Conservation (phyloP, 2,329 filamentous ascomycete genomes). For the Meredithiella fracta region DNA sequence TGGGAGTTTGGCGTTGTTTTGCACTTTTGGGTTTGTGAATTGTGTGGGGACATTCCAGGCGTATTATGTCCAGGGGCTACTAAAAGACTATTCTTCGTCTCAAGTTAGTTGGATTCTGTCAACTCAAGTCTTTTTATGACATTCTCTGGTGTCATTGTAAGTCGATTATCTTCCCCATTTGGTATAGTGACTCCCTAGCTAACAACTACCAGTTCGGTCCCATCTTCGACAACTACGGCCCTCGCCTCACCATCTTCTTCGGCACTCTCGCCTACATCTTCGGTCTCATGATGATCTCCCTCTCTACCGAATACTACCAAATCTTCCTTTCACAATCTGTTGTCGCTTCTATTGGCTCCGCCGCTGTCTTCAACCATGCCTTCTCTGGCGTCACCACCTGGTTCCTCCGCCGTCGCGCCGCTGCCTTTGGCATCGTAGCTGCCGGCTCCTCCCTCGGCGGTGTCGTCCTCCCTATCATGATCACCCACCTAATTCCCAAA, state of each 20-base stretch:
- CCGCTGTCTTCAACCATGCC: constrained; percentile 27
- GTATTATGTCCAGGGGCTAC: constrained; percentile 36
- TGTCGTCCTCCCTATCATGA: constrained; percentile 44
- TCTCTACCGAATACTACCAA: constrained; percentile 30
- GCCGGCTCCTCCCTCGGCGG: constrained; percentile 39
- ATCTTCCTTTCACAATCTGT: constrained; percentile 29
- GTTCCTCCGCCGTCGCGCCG: constrained; percentile 35
- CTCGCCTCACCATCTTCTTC: constrained; percentile 35
- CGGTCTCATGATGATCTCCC: constrained; percentile 47
- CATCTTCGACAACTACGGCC: constrained; percentile 48
- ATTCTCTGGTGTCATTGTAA: constrained; percentile 32
- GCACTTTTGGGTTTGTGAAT: constrained; percentile 30
- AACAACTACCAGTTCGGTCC: constrained; percentile 31
- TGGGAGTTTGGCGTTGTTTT: constrained; percentile 28
- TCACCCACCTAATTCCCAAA: constrained; percentile 33
- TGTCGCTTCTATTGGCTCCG: constrained; percentile 26
- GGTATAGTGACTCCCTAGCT: not conserved
- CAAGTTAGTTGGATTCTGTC: constrained; percentile 45
- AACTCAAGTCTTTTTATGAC: constrained; percentile 33
- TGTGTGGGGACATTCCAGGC: constrained; percentile 39
- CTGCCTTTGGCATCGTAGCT: constrained; percentile 37
- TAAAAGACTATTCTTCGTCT: constrained; percentile 32
- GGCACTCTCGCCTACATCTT: constrained; percentile 44
- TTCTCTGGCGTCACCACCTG: constrained; percentile 31
- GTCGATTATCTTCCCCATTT: constrained; percentile 15